Percentiles rank a stretch among this genome's conserved stretches.
Conservation (phyloP, 495 filamentous ascomycete genomes). For the Tirmania nivea region DNA sequence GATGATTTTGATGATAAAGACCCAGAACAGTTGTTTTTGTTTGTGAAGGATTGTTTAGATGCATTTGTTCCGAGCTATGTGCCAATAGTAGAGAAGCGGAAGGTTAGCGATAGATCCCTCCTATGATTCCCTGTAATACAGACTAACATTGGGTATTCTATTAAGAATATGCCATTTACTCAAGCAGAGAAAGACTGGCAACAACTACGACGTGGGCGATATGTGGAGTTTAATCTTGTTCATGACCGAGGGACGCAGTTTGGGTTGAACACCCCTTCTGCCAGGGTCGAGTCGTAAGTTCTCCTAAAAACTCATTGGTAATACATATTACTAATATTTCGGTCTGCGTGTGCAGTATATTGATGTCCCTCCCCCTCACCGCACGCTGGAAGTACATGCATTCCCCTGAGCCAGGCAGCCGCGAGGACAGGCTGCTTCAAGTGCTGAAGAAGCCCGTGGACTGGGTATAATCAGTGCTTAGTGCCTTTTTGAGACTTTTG, state of each 20-base stretch:
- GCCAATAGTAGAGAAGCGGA: conserved; percentile 66
- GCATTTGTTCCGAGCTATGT: conserved; percentile 84
- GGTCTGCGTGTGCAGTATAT: conserved; percentile 35
- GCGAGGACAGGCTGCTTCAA: conserved; percentile 55
- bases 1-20: conserved; percentile 89
- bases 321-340: background rate
- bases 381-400: conserved; percentile 96
- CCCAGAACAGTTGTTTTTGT: conserved; percentile 80
- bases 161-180: conserved; percentile 63
- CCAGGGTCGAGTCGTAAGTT: conserved; percentile 32
- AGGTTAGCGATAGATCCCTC: conserved; percentile 24
- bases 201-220: conserved; percentile 73
- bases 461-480: no score
- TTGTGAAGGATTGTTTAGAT: conserved; percentile 59
- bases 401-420: conserved; percentile 46
- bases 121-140: background rate
- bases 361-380: conserved; percentile 90
- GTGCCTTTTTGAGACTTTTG: no score
- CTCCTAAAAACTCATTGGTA: background rate
- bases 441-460: conserved; percentile 70
- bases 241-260: conserved; percentile 94
- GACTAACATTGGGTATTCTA: no score
- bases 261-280: conserved; percentile 77
- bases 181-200: conserved; percentile 85
- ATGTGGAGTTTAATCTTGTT: conserved; percentile 97